Base-by-base conservation (phyloP, 2,329 filamentous ascomycete species). In the Phialophora tarda region DNA sequence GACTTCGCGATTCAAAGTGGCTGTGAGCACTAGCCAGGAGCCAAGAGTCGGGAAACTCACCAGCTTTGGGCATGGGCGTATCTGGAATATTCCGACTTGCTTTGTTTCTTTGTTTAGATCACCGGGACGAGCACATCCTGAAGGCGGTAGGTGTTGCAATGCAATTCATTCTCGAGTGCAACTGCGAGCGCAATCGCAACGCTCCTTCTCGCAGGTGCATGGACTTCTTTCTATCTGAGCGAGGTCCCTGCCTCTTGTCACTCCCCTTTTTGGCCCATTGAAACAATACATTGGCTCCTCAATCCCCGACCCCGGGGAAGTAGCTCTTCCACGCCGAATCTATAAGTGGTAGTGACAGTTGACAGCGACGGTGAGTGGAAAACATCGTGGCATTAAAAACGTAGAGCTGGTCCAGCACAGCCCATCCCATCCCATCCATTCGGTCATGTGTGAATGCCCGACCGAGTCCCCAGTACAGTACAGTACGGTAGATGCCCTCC, bases 381-480 rank as follows among this genome's bases (percentile, higher is more conserved):
- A 51, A 26, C 23, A 17, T 51, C 3, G 10, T 51, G 23, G 48
- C 48, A 51, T 51, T 51, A 26, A 51, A 51, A 17, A 51, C 48
- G 12, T 12, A 51, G 48, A 10, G 38, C 48, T 23, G 48, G 23
- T 17, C 48, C 48, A 51, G 23, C 48, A 23, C 8, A 26, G 17
- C 17, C 38, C 38, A 44, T 44, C 34, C 14, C 10, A 50, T 50
- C 7, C 48, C 10, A 26, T 24, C 23, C 23, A 17, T 51, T 11
- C 23, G 17, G 38, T 44, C 17, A 7, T 23, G 21, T 28, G 10
- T 11, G 26, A 28, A 51, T 14, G 44, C 23, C 48, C 48, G 48
- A 51, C 14, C 17, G 17, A n/a, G 5, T 44, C 7, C 17, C 17
- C 2, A 44, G 38, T 44, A 44, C 38, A n/a, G 38, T n/a, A n/a